Evolutionary conservation across 345 rosid species (phyloP).

Genomic region (Pugionium cornutum): DNA sequence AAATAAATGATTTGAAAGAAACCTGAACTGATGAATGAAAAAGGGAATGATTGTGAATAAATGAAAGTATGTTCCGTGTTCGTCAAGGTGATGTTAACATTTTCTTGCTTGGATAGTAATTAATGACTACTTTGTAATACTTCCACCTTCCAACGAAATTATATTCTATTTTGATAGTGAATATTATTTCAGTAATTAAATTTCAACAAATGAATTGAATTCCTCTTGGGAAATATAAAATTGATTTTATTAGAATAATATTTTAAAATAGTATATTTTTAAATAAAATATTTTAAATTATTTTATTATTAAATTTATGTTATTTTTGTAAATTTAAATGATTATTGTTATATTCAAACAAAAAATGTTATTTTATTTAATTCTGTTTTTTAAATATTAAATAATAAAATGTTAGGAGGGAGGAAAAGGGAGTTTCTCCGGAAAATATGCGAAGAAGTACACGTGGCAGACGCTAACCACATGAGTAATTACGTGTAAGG

Average conservation of each 20-base stretch:
- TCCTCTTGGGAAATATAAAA: neutral
- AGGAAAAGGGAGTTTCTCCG: neutral
- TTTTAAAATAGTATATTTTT: too few relatives aligned
- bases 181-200: neutral
- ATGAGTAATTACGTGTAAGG: constrained; percentile 46
- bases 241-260: too few relatives aligned
- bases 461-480: too few relatives aligned
- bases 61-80: constrained; percentile 37
- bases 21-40: constrained; percentile 30
- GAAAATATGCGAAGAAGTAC: constrained; percentile 25
- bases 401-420: neutral
- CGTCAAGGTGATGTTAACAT: constrained; percentile 37
- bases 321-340: too few relatives aligned
- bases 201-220: constrained; percentile 9
- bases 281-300: too few relatives aligned
- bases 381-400: too few relatives aligned
- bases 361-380: too few relatives aligned
- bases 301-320: too few relatives aligned
- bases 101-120: constrained; percentile 33
- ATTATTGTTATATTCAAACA: too few relatives aligned
- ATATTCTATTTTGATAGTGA: neutral
- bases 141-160: constrained; percentile 34
- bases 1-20: constrained; percentile 26
- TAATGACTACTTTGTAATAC: constrained; percentile 28
- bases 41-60: constrained; percentile 35